Evolutionary conservation across 129 eudicot species (phyloP).

Genomic region (Saussurea involucrata): DNA sequence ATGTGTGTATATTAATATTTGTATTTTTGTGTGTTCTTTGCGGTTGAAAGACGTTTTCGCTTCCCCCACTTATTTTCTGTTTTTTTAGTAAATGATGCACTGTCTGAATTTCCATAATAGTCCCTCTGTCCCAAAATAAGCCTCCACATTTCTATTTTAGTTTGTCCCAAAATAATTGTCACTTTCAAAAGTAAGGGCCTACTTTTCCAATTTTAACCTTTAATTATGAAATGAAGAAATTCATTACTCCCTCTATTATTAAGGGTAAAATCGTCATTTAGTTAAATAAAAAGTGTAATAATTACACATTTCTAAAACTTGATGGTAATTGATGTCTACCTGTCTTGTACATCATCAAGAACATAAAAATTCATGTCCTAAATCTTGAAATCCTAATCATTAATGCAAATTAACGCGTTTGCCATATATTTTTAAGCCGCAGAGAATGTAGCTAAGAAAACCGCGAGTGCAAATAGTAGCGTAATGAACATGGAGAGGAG

Average conservation of each 20-base stretch:
- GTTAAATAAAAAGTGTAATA: neutral
- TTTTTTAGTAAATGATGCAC: neutral
- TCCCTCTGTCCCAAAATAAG: neutral
- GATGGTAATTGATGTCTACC: neutral
- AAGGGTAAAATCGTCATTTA: neutral
- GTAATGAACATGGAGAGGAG: slow-evolving; percentile 37
- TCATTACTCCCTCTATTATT: neutral
- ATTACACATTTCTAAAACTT: neutral
- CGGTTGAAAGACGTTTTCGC: neutral
- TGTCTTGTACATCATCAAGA: neutral
- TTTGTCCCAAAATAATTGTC: neutral
- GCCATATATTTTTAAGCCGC: slow-evolving; percentile 18
- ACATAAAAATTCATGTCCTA: neutral
- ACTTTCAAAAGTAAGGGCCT: neutral
- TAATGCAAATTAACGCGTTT: neutral
- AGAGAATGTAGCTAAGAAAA: slow-evolving; percentile 33
- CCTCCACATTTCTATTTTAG: neutral
- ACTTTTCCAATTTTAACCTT: neutral
- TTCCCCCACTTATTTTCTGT: neutral
- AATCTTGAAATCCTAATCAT: slow-evolving; percentile 1
- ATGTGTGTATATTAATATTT: neutral
- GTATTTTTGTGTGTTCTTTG: neutral
- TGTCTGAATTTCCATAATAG: neutral
- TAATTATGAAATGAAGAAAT: neutral
- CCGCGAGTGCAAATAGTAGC: slow-evolving; percentile 24